phyloP scores from a whole-genome alignment of 768 basidiomycete species.

The Leccinum imitatum region DNA sequence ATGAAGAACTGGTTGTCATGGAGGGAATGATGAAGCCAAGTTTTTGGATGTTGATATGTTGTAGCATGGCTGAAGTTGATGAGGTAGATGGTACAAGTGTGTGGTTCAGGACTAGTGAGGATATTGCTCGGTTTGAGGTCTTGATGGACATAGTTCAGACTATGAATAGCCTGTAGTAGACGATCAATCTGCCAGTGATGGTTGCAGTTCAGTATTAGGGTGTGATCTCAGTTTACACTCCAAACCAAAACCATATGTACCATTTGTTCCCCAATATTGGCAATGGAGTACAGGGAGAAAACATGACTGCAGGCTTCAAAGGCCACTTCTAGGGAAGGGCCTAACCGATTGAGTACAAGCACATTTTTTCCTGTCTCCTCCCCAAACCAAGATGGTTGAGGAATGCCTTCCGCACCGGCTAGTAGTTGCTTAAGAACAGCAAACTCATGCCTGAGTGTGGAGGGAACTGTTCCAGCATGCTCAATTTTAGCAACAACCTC shows the following conservation, averaged over 20 bases:
- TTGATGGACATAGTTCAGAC: background rate
- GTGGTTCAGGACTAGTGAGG: background rate
- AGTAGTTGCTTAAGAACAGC: background rate
- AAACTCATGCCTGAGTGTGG: background rate
- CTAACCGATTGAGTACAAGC: background rate
- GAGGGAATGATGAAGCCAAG: background rate
- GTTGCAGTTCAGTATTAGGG: background rate
- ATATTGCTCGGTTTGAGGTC: slow-evolving; percentile 4
- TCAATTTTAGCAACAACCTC: background rate
- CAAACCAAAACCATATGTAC: background rate
- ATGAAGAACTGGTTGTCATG: background rate
- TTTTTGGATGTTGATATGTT: background rate
- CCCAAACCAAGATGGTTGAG: background rate
- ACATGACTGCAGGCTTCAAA: background rate
- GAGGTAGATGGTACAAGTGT: background rate
- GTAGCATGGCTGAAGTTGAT: background rate
- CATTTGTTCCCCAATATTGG: background rate
- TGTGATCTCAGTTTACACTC: background rate
- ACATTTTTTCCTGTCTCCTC: background rate
- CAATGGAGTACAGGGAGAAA: background rate
- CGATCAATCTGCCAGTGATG: background rate
- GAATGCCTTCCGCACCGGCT: background rate
- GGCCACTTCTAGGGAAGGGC: background rate
- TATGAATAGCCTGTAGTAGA: background rate
- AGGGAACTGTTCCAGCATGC: background rate